Evolutionary conservation across 2,329 filamentous ascomycete species (phyloP).

Genomic region (Blumeria hordei): DNA sequence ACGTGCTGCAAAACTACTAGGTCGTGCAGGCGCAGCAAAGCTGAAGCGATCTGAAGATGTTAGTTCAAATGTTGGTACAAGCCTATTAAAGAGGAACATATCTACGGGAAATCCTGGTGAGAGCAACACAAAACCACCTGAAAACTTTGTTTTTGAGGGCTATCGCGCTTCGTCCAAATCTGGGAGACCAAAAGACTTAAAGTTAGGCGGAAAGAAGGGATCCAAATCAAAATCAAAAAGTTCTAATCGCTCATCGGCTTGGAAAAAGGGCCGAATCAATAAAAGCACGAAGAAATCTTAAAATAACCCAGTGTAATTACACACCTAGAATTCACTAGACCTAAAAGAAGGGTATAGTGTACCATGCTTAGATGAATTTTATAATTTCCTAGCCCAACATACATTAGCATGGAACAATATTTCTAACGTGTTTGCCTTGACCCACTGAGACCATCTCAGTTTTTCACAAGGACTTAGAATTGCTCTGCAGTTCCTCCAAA

Average conservation of each 20-base stretch:
- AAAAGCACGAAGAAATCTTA: conserved; percentile 6
- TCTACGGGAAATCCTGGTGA: conserved; percentile 6
- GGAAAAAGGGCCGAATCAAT: conserved; percentile 18
- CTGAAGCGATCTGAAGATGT: conserved; percentile 12
- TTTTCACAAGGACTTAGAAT: too few species aligned
- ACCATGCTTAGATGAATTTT: too few species aligned
- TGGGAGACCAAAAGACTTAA: conserved; percentile 36
- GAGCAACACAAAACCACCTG: conserved; percentile 28
- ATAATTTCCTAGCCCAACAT: too few species aligned
- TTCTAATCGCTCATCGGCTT: conserved; percentile 14
- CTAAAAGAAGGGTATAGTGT: too few species aligned
- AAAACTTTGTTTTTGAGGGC: conserved; percentile 60
- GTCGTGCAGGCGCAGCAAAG: conserved; percentile 34
- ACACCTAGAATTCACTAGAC: too few species aligned
- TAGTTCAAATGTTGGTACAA: conserved; percentile 10
- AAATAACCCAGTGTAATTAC: too few species aligned
- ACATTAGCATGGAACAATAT: too few species aligned
- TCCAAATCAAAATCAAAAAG: conserved; percentile 18
- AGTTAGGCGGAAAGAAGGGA: conserved; percentile 25
- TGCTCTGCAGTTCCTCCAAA: too few species aligned
- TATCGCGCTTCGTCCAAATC: conserved; percentile 45
- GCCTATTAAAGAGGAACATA: neutral
- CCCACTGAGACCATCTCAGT: too few species aligned
- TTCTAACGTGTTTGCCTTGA: too few species aligned
- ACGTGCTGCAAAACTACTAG: conserved; percentile 51